Conservation (phyloP, 331 rosid species). For the Stylosanthes scabra region DNA sequence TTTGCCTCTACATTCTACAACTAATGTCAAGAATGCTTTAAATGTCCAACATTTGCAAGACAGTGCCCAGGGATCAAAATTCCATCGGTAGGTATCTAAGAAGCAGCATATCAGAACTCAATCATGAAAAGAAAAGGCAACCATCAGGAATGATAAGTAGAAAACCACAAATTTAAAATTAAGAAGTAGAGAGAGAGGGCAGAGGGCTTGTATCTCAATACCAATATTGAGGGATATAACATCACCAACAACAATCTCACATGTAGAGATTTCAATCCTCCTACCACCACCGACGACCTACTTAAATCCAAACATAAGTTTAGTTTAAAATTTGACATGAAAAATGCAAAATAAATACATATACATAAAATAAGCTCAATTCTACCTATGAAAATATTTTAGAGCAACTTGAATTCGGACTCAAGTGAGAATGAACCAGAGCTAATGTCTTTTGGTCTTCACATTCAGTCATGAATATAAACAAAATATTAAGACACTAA, state of each 20-base stretch:
- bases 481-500: too few relatives aligned
- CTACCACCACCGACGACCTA: conserved; percentile 93
- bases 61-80: conserved; percentile 84
- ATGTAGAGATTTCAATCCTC: conserved; percentile 91
- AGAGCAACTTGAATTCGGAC: too few relatives aligned
- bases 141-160: conserved; percentile 7
- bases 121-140: conserved; percentile 18
- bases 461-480: too few relatives aligned
- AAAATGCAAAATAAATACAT: neutral
- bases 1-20: too few relatives aligned
- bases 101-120: conserved; percentile 35
- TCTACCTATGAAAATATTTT: too few relatives aligned
- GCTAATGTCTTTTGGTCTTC: too few relatives aligned
- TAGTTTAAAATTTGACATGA: conserved; percentile 26
- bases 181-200: neutral
- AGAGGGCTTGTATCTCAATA: conserved; percentile 73
- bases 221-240: conserved; percentile 92
- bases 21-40: too few relatives aligned
- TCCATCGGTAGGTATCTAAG: conserved; percentile 97
- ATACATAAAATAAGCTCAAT: too few relatives aligned
- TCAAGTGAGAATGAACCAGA: too few relatives aligned
- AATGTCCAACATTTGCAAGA: conserved; percentile 91
- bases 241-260: conserved; percentile 97
- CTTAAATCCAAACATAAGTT: conserved; percentile 23
- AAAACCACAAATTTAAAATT: conserved; percentile 10